Conservation (phyloP, 2,329 filamentous ascomycete species). For the Lachnellula occidentalis region DNA sequence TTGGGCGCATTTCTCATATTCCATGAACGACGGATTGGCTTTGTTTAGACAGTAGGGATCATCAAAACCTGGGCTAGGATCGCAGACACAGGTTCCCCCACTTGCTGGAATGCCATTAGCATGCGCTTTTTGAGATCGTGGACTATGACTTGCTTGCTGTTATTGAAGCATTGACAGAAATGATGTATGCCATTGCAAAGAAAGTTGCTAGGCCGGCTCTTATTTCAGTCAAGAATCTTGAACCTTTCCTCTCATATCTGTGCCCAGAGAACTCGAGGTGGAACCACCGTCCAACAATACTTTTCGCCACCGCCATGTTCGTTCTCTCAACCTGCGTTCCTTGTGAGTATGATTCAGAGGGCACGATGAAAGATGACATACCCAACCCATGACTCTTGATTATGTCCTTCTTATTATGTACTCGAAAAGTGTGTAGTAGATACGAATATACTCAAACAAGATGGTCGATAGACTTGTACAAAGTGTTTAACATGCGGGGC, state of each 20-base stretch:
- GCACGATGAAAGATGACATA: constrained; percentile 9
- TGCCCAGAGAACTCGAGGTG: constrained; percentile 76
- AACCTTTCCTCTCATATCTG: constrained; percentile 49
- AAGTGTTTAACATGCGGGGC: not conserved
- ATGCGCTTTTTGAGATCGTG: not conserved
- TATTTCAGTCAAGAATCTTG: constrained; percentile 77
- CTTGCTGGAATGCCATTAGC: constrained; percentile 14
- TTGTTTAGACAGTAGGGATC: constrained; percentile 20
- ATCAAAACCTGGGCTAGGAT: constrained; percentile 4
- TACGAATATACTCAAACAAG: not conserved
- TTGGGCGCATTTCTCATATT: constrained; percentile 58
- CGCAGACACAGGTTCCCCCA: constrained; percentile 23
- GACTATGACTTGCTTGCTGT: constrained; percentile 27
- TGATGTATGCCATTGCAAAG: constrained; percentile 68
- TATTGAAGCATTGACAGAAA: constrained; percentile 53
- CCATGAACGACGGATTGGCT: constrained; percentile 46
- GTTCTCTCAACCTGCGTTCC: constrained; percentile 25
- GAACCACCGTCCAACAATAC: constrained; percentile 67
- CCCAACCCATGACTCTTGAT: constrained; percentile 27
- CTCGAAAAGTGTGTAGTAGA: not conserved
- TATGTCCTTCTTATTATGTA: constrained; percentile 13
- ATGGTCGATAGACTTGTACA: not conserved
- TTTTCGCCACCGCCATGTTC: constrained; percentile 50
- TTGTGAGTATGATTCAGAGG: constrained; percentile 1
- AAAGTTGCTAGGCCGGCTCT: constrained; percentile 75